These are phyloP conservation scores for Ophioceras dolichostomum DNA, from an alignment of 2,329 filamentous ascomycete genomes.

Conservation along the genomic window DNA sequence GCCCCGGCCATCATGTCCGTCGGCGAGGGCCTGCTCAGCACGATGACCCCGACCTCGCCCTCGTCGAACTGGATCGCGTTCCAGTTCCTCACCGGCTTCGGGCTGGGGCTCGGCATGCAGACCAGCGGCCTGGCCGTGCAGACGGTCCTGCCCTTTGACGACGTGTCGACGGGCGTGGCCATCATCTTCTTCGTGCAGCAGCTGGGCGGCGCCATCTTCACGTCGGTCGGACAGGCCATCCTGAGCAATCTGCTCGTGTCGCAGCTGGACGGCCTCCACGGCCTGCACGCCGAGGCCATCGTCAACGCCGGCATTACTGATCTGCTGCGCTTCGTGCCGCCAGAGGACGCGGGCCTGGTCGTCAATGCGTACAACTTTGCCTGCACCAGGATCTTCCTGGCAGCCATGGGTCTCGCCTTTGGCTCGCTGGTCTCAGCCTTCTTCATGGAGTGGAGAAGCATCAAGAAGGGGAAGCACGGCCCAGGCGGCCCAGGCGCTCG, in stretches of 20 bases:
- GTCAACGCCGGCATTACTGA: slow-evolving; percentile 44
- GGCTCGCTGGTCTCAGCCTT: slow-evolving; percentile 43
- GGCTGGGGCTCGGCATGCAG: slow-evolving; percentile 47
- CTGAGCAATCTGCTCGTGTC: slow-evolving; percentile 33
- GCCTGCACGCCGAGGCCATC: slow-evolving; percentile 27
- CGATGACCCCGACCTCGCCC: slow-evolving; percentile 31
- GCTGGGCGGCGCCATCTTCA: slow-evolving; percentile 45
- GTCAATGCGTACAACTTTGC: slow-evolving; percentile 53
- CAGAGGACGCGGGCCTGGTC: slow-evolving; percentile 37
- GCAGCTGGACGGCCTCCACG: slow-evolving; percentile 24
- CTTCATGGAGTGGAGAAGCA: slow-evolving; percentile 54
- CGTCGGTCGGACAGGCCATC: slow-evolving; percentile 42
- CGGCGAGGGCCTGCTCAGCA: slow-evolving; percentile 45
- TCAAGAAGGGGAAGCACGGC: slow-evolving; percentile 37
- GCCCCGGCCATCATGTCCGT: slow-evolving; percentile 35
- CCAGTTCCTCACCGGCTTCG: slow-evolving; percentile 46
- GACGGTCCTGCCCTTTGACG: slow-evolving; percentile 35
- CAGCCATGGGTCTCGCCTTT: slow-evolving; percentile 41
- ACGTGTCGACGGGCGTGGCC: slow-evolving; percentile 42
- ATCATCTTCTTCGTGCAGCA: slow-evolving; percentile 47
- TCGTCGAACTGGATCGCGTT: slow-evolving; percentile 45
- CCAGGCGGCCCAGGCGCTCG: slow-evolving; percentile 1
- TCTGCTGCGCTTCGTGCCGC: slow-evolving; percentile 38
- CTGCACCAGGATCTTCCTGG: slow-evolving; percentile 50
- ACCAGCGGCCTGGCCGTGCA: slow-evolving; percentile 43